Base-by-base conservation (phyloP, 148 eudicot species). In the Polygonum maritimum region DNA sequence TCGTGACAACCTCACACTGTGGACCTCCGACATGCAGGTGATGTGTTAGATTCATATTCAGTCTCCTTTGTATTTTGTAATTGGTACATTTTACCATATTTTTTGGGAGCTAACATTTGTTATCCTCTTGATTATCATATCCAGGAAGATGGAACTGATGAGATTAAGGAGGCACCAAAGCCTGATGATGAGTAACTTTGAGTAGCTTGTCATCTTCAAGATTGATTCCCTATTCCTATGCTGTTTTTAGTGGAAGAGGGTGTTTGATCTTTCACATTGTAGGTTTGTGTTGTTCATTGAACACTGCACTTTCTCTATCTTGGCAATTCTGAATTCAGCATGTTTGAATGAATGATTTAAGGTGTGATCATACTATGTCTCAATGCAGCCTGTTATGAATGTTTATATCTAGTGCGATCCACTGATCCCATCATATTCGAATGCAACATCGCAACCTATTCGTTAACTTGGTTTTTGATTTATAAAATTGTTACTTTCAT, bases 11-110 rank as follows among this genome's bases (percentile, higher is more conserved):
- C 81, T 85, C 78, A 85, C 85, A 33, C 82, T 85, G 11, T 85
- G 87, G 87, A 85, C 87, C 69, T 85, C 87, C 7, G 87, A 85
- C 75, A 62, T 47, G 72, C 85, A 80, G 83, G 87, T 85, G 54
- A 0, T 19, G 49, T 72, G 47, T 69, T 8, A 5, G 14, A 14
- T 31, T 26, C 31, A 26, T 11, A 55, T 9, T 26, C 26, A 13
- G 11, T 58, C 33, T 58, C 33, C 26, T 0, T 58, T 58, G 16
- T 22, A 26, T 13, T 19, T 1, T 0, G 7, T 22, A 5, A 21
- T 57, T 18, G 5, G 0, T 54, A 54, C 15, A n/a, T 2, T 7
- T 3, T 41, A 11, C 33, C 9, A 10, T 41, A 7, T n/a, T 7
- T 21, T 12, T 11, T 41, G 41, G 7, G 74, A 22, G 8, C 19